Evolutionary conservation across 2,329 filamentous ascomycete species (phyloP).

Genomic region (Fusarium sp.): DNA sequence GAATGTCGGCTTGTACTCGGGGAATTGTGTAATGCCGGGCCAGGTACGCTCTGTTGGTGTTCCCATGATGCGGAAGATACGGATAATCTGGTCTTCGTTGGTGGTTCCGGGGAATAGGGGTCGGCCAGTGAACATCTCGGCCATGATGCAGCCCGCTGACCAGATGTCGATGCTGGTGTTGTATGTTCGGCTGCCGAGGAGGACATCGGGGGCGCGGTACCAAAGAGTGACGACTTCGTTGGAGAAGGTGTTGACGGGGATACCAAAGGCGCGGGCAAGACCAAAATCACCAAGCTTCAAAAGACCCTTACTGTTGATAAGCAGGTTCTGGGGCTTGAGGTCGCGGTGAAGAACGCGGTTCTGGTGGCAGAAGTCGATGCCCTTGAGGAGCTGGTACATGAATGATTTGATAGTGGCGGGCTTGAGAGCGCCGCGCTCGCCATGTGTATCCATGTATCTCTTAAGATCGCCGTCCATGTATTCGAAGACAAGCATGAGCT

Average conservation of each 20-base stretch:
- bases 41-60: conserved; percentile 95
- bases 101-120: conserved; percentile 97
- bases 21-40: conserved; percentile 94
- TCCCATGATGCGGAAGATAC: conserved; percentile 99
- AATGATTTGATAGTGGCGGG: conserved; percentile 96
- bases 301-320: conserved; percentile 92
- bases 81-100: conserved; percentile 96
- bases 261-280: conserved; percentile 93
- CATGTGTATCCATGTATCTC: conserved; percentile 97
- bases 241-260: conserved; percentile 97
- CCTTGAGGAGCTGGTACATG: conserved; percentile 97
- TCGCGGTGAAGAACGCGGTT: conserved; percentile 97
- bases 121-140: conserved; percentile 97
- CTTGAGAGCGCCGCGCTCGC: conserved; percentile 90
- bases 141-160: conserved; percentile 99
- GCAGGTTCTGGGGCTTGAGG: conserved; percentile 94
- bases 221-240: conserved; percentile 98
- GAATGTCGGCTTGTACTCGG: conserved; percentile 98
- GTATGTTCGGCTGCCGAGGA: conserved; percentile 94
- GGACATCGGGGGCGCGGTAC: conserved; percentile 97
- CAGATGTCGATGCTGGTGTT: conserved; percentile 99
- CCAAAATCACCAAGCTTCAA: conserved; percentile 96
- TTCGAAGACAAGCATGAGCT: conserved; percentile 99
- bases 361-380: conserved; percentile 98
- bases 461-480: conserved; percentile 99